phyloP scores from a whole-genome alignment of 2,329 filamentous ascomycete genomes.

The Aureobasidium sp. region DNA sequence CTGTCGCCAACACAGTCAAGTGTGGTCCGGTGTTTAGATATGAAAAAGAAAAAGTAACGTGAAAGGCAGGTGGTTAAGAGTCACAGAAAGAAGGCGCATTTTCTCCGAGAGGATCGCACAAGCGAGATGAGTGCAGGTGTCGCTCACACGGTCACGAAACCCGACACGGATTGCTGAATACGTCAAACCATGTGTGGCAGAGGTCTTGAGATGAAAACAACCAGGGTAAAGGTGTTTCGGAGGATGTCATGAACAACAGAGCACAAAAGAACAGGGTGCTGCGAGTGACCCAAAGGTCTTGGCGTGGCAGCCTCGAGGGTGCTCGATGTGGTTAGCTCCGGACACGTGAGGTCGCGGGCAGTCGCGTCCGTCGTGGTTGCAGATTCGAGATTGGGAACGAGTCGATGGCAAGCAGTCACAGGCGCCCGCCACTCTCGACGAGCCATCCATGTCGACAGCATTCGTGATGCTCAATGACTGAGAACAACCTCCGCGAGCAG shows the following conservation, averaged over 20 bases:
- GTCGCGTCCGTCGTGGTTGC: conserved; percentile 12
- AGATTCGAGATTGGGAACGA: conserved; percentile 3
- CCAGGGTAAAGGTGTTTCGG: too few relatives aligned
- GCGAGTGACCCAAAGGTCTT: neutral
- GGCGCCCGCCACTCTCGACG: conserved; percentile 9
- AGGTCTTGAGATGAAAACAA: too few relatives aligned
- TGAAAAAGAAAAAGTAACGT: too few relatives aligned
- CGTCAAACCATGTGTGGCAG: too few relatives aligned
- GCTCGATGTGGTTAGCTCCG: neutral
- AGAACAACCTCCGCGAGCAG: conserved; percentile 43
- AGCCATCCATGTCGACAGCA: neutral
- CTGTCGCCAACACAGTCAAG: too few relatives aligned
- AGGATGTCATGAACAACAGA: too few relatives aligned
- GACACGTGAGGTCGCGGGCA: conserved; percentile 12
- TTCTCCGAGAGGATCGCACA: neutral
- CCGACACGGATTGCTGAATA: too few relatives aligned
- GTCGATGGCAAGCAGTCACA: neutral
- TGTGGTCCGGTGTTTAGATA: too few relatives aligned
- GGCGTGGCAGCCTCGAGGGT: neutral
- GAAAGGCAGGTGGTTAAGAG: too few relatives aligned
- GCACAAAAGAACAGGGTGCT: neutral
- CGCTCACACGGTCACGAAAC: too few relatives aligned
- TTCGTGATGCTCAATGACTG: conserved; percentile 35
- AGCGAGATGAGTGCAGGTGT: neutral
- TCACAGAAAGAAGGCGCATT: too few relatives aligned